Conservation (phyloP, 2,329 filamentous ascomycete species). For the Corniculantispora saksenae region DNA sequence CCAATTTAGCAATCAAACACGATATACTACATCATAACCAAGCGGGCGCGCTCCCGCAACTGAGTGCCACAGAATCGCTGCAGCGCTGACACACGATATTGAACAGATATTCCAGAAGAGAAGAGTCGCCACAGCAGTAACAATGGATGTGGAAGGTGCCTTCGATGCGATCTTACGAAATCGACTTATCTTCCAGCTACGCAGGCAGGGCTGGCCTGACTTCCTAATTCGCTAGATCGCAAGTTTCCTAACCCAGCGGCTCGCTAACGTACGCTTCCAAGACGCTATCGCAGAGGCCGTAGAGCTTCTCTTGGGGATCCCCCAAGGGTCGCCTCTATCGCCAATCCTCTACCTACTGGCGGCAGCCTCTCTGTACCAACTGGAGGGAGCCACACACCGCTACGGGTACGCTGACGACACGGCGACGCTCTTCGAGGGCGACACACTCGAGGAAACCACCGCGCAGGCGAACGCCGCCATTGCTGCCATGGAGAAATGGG, state of each 20-base stretch:
- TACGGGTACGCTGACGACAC: too few species aligned
- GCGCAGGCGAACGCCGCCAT: slow-evolving; percentile 8
- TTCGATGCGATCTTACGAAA: background rate
- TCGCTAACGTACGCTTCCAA: background rate
- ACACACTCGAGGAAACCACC: background rate
- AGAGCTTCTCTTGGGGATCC: background rate
- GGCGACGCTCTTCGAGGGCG: too few species aligned
- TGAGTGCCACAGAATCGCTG: too few species aligned
- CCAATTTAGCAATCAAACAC: too few species aligned
- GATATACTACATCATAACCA: too few species aligned
- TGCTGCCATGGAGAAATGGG: slow-evolving; percentile 20
- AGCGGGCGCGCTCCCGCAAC: too few species aligned
- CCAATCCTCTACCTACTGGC: too few species aligned
- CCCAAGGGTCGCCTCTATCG: too few species aligned
- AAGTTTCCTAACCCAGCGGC: background rate
- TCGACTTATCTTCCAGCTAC: background rate
- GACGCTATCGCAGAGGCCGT: background rate
- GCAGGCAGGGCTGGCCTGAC: background rate
- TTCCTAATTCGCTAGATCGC: background rate
- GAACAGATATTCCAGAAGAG: background rate
- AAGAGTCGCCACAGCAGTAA: background rate
- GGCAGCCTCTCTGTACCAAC: too few species aligned
- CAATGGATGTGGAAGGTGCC: background rate
- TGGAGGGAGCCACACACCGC: too few species aligned
- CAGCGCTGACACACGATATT: background rate